Percentiles rank a stretch among this genome's conserved stretches.
phyloP scores from a whole-genome alignment of 1,284 basidiomycete genomes.

The Hemileia vastatrix region DNA sequence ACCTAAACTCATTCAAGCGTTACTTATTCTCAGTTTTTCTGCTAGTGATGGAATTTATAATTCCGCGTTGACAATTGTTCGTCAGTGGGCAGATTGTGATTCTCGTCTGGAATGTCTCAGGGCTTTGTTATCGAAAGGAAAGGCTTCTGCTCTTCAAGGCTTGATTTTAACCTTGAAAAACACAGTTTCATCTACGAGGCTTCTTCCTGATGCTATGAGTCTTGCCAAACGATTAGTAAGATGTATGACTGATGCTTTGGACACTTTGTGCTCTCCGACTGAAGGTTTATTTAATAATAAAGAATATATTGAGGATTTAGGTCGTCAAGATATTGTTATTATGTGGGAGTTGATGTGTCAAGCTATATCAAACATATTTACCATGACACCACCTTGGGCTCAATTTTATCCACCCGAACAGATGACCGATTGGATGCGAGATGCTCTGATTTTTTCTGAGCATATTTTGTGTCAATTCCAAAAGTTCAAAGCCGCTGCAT shows the following conservation, averaged over 20 bases:
- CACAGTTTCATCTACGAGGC: constrained; percentile 57
- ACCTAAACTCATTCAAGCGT: constrained; percentile 10
- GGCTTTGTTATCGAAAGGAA: constrained; percentile 58
- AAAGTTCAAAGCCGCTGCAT: constrained; percentile 59
- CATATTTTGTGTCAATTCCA: constrained; percentile 70
- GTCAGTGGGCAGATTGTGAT: constrained; percentile 47
- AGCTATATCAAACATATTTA: constrained; percentile 71
- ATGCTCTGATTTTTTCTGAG: constrained; percentile 80
- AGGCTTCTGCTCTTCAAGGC: constrained; percentile 59
- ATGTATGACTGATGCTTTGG: constrained; percentile 81
- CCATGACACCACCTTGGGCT: constrained; percentile 70
- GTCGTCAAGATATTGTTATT: constrained; percentile 51
- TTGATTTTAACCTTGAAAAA: constrained; percentile 57
- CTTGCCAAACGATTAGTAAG: constrained; percentile 76
- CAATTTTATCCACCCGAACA: constrained; percentile 63
- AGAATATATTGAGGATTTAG: constrained; percentile 48
- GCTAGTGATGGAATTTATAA: constrained; percentile 21
- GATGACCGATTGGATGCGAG: constrained; percentile 94
- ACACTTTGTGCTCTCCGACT: constrained; percentile 64
- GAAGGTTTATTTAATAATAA: constrained; percentile 59
- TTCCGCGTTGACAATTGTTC: constrained; percentile 18
- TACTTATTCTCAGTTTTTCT: constrained; percentile 15
- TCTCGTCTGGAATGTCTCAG: constrained; percentile 75
- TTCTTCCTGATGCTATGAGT: constrained; percentile 70
- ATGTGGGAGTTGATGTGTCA: constrained; percentile 75